These are phyloP conservation scores for Spizellomyces sp. DNA, from an alignment of 192 early-diverging fungal species.

Conservation along the genomic window DNA sequence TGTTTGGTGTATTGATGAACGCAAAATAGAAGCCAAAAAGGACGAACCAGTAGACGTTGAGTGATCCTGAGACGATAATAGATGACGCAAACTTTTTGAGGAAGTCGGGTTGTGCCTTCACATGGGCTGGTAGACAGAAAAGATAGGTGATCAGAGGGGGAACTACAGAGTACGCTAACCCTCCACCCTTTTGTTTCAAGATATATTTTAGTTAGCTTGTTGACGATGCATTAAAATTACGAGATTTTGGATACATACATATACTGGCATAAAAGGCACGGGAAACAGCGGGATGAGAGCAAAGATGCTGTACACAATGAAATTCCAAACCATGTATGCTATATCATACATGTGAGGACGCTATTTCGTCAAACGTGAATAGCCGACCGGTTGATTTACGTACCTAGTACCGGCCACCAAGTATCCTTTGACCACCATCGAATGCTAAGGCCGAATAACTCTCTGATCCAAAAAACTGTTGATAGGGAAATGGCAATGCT, in stretches of 20 bases:
- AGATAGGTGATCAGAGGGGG: not conserved
- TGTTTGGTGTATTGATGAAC: not conserved
- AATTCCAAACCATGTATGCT: not conserved
- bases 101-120: not conserved
- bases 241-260: not conserved
- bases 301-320: constrained; percentile 2
- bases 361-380: too few relatives aligned
- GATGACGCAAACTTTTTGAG: constrained; percentile 4
- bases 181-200: not conserved
- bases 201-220: not conserved
- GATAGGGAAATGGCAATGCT: not conserved
- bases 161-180: not conserved
- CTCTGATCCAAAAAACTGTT: constrained; percentile 8
- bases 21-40: constrained; percentile 7
- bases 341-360: too few relatives aligned
- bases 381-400: too few relatives aligned
- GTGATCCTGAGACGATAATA: not conserved
- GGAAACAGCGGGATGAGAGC: not conserved
- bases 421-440: not conserved
- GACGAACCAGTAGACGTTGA: constrained; percentile 10
- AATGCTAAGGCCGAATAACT: not conserved
- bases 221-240: not conserved
- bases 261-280: constrained; percentile 4
- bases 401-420: not conserved
- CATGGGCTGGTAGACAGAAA: not conserved